These are phyloP conservation scores for Amanita rubescens DNA, from an alignment of 768 basidiomycete genomes.

Conservation along the genomic window DNA sequence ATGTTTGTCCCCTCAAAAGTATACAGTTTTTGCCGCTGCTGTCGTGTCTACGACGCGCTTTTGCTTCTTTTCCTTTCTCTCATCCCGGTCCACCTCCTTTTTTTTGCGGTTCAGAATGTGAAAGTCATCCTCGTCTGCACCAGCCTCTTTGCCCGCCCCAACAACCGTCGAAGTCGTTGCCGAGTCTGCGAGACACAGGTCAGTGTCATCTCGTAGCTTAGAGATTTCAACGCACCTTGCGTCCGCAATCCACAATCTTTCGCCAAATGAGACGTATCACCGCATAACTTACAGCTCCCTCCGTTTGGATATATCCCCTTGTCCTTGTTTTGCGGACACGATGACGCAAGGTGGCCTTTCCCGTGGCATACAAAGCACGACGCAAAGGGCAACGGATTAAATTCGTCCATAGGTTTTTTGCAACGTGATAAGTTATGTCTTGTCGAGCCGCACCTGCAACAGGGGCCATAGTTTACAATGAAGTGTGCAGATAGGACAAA, in stretches of 20 bases:
- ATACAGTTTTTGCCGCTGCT: constrained; percentile 21
- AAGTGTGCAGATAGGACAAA: neutral
- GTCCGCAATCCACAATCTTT: constrained; percentile 70
- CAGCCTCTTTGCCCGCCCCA: constrained; percentile 47
- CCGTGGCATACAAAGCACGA: constrained; percentile 87
- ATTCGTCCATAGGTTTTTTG: constrained; percentile 51
- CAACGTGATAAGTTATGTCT: constrained; percentile 78
- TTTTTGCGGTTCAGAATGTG: constrained; percentile 67
- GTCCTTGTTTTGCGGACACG: constrained; percentile 72
- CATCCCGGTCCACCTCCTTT: constrained; percentile 52
- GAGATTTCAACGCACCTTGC: constrained; percentile 32
- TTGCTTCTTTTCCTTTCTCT: constrained; percentile 38
- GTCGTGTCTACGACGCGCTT: constrained; percentile 36
- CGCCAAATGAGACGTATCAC: constrained; percentile 77
- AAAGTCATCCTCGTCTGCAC: constrained; percentile 95
- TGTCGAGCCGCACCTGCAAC: constrained; percentile 68
- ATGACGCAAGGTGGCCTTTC: constrained; percentile 79
- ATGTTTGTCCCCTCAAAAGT: neutral
- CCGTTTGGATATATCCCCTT: constrained; percentile 89
- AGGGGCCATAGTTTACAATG: neutral
- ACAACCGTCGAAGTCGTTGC: constrained; percentile 29
- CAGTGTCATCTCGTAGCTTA: neutral
- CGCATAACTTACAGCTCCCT: constrained; percentile 85
- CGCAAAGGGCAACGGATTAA: constrained; percentile 75
- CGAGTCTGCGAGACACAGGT: constrained; percentile 21